A percentile compares a stretch with the other conserved stretches of the same genome.
Conservation (phyloP, 257 asterid genomes). For the Solanum gandarillasii region DNA sequence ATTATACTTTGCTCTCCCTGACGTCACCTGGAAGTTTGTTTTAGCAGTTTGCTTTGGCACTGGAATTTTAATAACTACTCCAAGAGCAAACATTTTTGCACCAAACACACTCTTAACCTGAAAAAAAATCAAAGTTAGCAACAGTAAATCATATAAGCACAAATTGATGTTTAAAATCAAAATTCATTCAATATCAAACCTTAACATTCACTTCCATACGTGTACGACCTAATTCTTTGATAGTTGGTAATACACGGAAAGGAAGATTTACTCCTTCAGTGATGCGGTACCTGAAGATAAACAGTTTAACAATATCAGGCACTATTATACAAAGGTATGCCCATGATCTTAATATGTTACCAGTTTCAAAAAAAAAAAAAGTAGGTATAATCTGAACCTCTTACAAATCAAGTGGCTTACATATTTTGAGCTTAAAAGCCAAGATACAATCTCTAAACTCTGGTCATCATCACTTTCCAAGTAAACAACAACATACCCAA, state of each 20-base stretch:
- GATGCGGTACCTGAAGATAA: constrained; percentile 72
- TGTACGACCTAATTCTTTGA: constrained; percentile 97
- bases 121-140: constrained; percentile 7
- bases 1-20: constrained; percentile 94
- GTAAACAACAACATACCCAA: neutral
- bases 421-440: neutral
- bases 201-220: constrained; percentile 99
- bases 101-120: constrained; percentile 99
- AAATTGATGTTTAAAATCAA: neutral
- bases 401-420: neutral
- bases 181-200: constrained; percentile 34
- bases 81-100: constrained; percentile 99
- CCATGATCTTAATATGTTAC: neutral
- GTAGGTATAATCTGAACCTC: neutral
- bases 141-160: neutral
- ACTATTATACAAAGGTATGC: neutral
- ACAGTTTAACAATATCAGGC: neutral
- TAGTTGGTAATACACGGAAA: constrained; percentile 91
- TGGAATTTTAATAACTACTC: constrained; percentile 96
- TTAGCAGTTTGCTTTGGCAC: constrained; percentile 99
- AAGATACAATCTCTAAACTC: neutral
- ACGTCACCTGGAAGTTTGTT: constrained; percentile 97
- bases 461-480: neutral
- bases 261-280: constrained; percentile 99
- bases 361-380: neutral